Percentiles rank a stretch among this genome's conserved stretches.
These are phyloP conservation scores for Chrysanthemum makinoi DNA, from an alignment of 129 eudicot genomes.

Conservation along the genomic window DNA sequence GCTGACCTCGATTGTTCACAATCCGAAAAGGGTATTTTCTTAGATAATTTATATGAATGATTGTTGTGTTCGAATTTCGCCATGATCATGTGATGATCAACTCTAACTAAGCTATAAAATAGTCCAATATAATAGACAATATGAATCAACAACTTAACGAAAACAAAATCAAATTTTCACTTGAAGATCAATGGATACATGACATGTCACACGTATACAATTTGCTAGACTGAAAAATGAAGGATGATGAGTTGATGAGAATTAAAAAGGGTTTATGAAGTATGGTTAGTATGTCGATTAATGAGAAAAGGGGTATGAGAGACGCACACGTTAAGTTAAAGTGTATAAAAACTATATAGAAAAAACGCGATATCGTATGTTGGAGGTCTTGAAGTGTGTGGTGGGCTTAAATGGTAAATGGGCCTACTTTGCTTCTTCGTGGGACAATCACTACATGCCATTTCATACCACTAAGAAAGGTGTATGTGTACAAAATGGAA, in stretches of 20 bases:
- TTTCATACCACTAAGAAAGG: too few relatives aligned
- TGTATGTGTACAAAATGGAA: too few relatives aligned
- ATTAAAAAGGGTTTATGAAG: constrained; percentile 22
- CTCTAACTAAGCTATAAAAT: constrained; percentile 33
- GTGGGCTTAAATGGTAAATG: constrained; percentile 7
- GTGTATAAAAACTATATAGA: background rate
- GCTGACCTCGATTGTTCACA: constrained; percentile 72
- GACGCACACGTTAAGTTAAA: constrained; percentile 33
- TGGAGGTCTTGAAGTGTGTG: constrained; percentile 27
- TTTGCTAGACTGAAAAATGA: background rate
- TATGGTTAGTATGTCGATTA: background rate
- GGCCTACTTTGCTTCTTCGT: background rate
- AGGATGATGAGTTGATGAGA: constrained; percentile 11
- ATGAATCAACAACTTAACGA: constrained; percentile 27
- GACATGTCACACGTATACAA: constrained; percentile 1
- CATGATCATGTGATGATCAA: constrained; percentile 47
- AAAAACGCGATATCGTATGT: constrained; percentile 21
- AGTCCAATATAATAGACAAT: constrained; percentile 43
- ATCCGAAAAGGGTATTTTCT: constrained; percentile 32
- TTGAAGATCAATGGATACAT: constrained; percentile 4
- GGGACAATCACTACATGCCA: background rate
- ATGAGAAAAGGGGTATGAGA: constrained; percentile 21
- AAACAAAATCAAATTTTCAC: constrained; percentile 11
- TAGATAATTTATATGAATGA: constrained; percentile 10
- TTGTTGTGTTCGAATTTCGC: constrained; percentile 34